Conservation (phyloP, 2,329 filamentous ascomycete species). For the Fusarium domesticum region DNA sequence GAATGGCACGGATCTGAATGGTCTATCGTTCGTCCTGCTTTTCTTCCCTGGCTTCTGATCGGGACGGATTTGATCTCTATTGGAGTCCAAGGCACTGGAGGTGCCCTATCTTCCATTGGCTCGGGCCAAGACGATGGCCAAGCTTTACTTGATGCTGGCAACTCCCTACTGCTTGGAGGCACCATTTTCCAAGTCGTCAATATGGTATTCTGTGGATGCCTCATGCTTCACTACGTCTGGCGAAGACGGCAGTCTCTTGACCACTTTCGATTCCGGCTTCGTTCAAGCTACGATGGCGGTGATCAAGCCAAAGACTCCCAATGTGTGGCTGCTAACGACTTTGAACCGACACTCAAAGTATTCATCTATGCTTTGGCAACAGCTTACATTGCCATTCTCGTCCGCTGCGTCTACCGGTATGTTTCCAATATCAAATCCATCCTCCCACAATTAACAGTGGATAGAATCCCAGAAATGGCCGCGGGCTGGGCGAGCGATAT, state of each 20-base stretch:
- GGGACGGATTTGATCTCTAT: constrained; percentile 45
- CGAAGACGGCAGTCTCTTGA: too few species aligned
- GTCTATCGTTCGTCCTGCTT: constrained; percentile 39
- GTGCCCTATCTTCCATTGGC: constrained; percentile 13
- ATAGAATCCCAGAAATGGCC: constrained; percentile 1
- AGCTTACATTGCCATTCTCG: constrained; percentile 1
- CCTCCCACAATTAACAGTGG: not conserved
- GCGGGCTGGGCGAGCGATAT: constrained; percentile 1
- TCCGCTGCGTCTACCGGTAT: constrained; percentile 5
- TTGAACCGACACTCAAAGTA: not conserved
- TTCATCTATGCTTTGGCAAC: not conserved
- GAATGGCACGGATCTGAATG: constrained; percentile 40
- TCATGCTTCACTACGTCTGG: constrained; percentile 19
- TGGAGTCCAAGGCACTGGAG: constrained; percentile 23
- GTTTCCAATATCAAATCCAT: not conserved
- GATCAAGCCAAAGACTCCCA: too few species aligned
- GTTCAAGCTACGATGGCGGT: too few species aligned
- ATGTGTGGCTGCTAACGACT: too few species aligned
- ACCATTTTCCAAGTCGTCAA: constrained; percentile 29
- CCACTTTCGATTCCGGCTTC: too few species aligned
- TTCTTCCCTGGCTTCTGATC: constrained; percentile 51
- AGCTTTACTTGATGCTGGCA: constrained; percentile 10
- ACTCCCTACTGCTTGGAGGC: constrained; percentile 22
- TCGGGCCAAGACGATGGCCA: constrained; percentile 9
- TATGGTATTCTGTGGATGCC: constrained; percentile 22